phyloP scores from a whole-genome alignment of 306 rosid species.

The Inga laurina region DNA sequence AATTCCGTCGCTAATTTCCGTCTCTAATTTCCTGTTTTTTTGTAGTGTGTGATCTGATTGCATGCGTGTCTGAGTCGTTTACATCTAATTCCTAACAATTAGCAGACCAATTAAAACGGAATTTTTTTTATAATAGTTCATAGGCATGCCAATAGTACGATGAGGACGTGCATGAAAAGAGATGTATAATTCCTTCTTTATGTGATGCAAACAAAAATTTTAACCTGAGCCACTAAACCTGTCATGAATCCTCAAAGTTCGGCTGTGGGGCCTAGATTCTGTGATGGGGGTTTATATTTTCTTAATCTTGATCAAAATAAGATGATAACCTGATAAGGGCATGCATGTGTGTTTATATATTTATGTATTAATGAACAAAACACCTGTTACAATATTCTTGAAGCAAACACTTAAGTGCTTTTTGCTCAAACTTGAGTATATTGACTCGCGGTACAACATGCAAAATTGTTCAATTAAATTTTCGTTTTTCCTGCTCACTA shows the following conservation, averaged over 20 bases:
- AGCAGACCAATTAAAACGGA: not conserved
- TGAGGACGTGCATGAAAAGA: not conserved
- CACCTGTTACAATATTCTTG: not conserved
- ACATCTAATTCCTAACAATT: not conserved
- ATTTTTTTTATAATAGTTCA: not conserved
- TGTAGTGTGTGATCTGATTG: too few relatives aligned
- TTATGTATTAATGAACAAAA: too few relatives aligned
- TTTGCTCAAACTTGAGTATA: constrained; percentile 11
- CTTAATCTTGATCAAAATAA: not conserved
- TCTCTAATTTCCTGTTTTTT: too few relatives aligned
- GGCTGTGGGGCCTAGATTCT: not conserved
- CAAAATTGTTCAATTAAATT: not conserved
- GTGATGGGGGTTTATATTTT: not conserved
- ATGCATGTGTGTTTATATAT: not conserved
- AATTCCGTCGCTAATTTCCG: too few relatives aligned
- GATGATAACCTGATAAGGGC: not conserved
- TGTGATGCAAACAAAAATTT: not conserved
- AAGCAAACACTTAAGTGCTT: not conserved
- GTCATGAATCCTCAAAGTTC: not conserved
- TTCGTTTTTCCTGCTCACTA: not conserved
- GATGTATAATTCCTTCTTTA: not conserved
- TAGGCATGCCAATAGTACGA: not conserved
- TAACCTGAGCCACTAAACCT: constrained; percentile 22
- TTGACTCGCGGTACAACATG: not conserved
- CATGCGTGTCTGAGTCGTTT: too few relatives aligned